Conservation (phyloP, 805 yeast genomes). For the Scheffersomyces spartinae region DNA sequence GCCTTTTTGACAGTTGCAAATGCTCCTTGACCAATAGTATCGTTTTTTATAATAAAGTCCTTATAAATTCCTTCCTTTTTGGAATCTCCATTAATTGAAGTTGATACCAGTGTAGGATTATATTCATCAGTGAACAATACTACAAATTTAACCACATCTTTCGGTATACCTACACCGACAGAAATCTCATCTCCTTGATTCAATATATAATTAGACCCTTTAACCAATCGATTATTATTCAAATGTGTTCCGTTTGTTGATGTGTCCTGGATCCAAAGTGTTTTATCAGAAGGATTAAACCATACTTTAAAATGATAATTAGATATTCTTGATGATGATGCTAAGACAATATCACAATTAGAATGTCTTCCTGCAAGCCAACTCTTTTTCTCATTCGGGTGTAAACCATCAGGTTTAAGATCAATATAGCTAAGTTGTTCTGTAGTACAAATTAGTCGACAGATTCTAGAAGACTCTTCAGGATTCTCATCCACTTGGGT, state of each 20-base stretch:
- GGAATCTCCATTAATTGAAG: constrained; percentile 7
- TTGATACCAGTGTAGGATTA: constrained; percentile 20
- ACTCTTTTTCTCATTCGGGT: constrained; percentile 17
- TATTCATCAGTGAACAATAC: constrained; percentile 34
- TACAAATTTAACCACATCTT: constrained; percentile 48
- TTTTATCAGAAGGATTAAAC: constrained; percentile 46
- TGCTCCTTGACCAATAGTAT: constrained; percentile 94
- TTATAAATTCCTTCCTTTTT: constrained; percentile 47
- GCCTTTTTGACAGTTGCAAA: constrained; percentile 93
- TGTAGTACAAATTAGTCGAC: constrained; percentile 49
- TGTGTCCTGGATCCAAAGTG: constrained; percentile 54
- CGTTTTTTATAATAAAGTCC: constrained; percentile 70
- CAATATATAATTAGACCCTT: constrained; percentile 67
- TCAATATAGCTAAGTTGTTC: constrained; percentile 42
- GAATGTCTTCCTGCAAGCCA: constrained; percentile 74
- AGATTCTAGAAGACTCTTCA: constrained; percentile 31
- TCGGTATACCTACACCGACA: constrained; percentile 75
- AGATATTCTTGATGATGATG: constrained; percentile 51
- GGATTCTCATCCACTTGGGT: constrained; percentile 24
- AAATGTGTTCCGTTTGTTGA: constrained; percentile 92
- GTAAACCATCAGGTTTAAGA: constrained; percentile 19
- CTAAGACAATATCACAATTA: constrained; percentile 53
- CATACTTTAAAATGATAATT: constrained; percentile 65
- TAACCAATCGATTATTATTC: constrained; percentile 61
- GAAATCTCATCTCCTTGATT: constrained; percentile 91